Evolutionary conservation across 257 asterid species (phyloP).

Genomic region (Anisodus acutangulus): DNA sequence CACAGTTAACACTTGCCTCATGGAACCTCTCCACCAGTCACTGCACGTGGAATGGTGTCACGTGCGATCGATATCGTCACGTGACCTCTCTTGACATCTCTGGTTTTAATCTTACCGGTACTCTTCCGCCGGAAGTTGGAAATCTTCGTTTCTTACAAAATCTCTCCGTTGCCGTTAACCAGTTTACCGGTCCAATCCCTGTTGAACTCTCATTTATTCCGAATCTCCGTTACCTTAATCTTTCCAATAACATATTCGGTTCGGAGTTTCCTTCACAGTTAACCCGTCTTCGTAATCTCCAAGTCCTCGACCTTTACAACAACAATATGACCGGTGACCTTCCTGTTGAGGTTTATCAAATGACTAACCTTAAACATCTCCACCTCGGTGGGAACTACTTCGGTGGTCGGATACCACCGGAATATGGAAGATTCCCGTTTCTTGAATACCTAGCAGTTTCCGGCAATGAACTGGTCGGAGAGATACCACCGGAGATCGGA

Average conservation of each 20-base stretch:
- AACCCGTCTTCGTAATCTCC: conserved; percentile 51
- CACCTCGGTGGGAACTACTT: conserved; percentile 88
- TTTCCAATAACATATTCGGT: conserved; percentile 72
- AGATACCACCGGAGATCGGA: conserved; percentile 72
- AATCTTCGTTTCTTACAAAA: conserved; percentile 66
- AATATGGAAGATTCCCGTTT: conserved; percentile 57
- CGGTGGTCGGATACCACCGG: conserved; percentile 67
- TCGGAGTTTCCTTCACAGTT: conserved; percentile 59
- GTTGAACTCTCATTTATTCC: conserved; percentile 57
- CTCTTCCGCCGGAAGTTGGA: conserved; percentile 60
- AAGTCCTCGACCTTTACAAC: conserved; percentile 78
- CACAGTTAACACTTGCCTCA: conserved; percentile 58
- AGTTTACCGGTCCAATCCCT: conserved; percentile 68
- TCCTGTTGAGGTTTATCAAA: conserved; percentile 58
- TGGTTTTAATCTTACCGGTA: conserved; percentile 59
- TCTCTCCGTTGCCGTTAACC: conserved; percentile 65
- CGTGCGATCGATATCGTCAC: conserved; percentile 73
- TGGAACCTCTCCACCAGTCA: conserved; percentile 61
- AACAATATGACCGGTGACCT: conserved; percentile 72
- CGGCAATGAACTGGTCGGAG: conserved; percentile 74
- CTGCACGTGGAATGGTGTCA: conserved; percentile 81
- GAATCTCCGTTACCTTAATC: conserved; percentile 63
- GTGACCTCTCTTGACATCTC: conserved; percentile 73
- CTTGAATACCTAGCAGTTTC: conserved; percentile 82
- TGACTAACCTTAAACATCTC: conserved; percentile 60